Evolutionary conservation across 257 asterid species (phyloP).

Genomic region (Misopates orontium): DNA sequence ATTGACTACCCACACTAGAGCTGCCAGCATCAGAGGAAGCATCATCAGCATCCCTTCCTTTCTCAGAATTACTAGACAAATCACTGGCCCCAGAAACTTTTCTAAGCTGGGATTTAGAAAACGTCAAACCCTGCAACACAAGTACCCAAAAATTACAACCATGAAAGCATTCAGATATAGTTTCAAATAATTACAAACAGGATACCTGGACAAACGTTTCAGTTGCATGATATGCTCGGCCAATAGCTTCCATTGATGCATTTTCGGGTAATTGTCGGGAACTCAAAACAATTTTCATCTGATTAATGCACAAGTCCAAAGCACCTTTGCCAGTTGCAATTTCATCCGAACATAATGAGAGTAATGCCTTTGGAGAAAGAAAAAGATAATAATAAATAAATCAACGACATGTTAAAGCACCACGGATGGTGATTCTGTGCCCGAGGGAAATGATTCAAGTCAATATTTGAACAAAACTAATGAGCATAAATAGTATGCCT

Average conservation of each 20-base stretch:
- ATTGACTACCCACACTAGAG: constrained; percentile 86
- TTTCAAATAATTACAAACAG: constrained; percentile 28
- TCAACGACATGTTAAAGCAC: constrained; percentile 10
- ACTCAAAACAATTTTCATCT: constrained; percentile 83
- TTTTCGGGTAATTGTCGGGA: constrained; percentile 76
- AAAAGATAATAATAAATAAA: constrained; percentile 21
- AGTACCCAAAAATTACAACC: not conserved
- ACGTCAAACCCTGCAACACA: constrained; percentile 63
- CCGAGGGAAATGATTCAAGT: constrained; percentile 13
- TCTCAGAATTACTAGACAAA: constrained; percentile 72
- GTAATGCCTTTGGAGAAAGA: constrained; percentile 61
- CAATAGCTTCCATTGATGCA: constrained; percentile 90
- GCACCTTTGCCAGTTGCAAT: constrained; percentile 85
- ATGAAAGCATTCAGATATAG: constrained; percentile 13
- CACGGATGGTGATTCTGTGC: constrained; percentile 21
- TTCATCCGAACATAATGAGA: constrained; percentile 86
- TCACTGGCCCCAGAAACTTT: constrained; percentile 78
- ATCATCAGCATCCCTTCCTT: constrained; percentile 80
- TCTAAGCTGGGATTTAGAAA: constrained; percentile 86
- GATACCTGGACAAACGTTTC: constrained; percentile 93
- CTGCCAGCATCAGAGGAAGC: constrained; percentile 94
- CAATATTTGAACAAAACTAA: constrained; percentile 4
- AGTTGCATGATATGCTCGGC: constrained; percentile 95
- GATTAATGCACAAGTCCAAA: constrained; percentile 78
- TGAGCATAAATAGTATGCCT: constrained; percentile 21